Evolutionary conservation across 257 asterid genomes (phyloP), one percentile per base, ranked within the genome.

Genomic region (Cordia subcordata): DNA sequence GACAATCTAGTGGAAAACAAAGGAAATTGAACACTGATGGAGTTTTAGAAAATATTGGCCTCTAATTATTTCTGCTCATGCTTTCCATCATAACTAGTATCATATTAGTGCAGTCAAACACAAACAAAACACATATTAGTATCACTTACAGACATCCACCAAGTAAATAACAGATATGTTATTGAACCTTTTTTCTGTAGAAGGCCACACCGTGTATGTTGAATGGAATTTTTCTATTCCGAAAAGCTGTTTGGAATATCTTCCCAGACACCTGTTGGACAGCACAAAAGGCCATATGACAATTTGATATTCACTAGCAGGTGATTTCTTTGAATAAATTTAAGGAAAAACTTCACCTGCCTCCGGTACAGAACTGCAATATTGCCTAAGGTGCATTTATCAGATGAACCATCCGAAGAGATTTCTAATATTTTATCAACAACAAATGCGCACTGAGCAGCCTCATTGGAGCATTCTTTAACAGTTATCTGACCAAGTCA

Each of bases 181-280:
- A 45, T 47, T 65, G 64, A n/a, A 88, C 99, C 96, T 92, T 88
- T 86, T 92, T 92, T 70, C 96, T 84, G 61, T 92, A 92, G 90
- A 92, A 86, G 72, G 99, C 99, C 76, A 92, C 99, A 16, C 99
- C 99, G 64, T 92, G 99, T 56, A 74, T 56, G 72, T 92, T 92
- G 66, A 92, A 92, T 55, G 96, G 96, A 68, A 92, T 84, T 77
- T 86, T 88, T 72, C 99, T 83, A 64, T 69, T 72, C 38, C 96
- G 91, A 70, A 92, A 92, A 63, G 86, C 94, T 53, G 81, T 70
- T 81, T 92, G 99, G 77, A 92, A 88, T 68, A 84, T 65, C 79
- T 85, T 92, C 67, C 99, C 96, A 0, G 96, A 78, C 62, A 86
- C 94, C 99, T 92, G 75, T 69, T 75, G 65, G 23, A 78, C 44